Conservation (phyloP, 495 filamentous ascomycete species). For the Tirmania nivea region DNA sequence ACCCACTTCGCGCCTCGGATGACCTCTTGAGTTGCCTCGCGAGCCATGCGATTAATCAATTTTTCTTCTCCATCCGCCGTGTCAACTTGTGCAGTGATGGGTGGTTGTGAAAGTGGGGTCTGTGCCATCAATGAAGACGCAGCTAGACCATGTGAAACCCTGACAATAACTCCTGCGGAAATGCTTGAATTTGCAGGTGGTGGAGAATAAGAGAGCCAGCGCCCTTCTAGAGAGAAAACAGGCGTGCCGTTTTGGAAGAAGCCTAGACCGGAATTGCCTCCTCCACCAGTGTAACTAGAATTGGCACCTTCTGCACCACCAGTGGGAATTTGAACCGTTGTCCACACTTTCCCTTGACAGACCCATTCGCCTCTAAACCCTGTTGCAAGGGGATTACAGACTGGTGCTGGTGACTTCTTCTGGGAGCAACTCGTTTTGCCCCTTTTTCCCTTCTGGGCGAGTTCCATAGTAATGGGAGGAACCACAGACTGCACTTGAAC, state of each 20-base stretch:
- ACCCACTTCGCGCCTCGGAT: slow-evolving; percentile 74
- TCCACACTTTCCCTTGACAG: neutral
- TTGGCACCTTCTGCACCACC: neutral
- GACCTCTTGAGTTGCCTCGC: slow-evolving; percentile 78
- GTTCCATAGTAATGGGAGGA: neutral
- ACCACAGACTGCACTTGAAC: neutral
- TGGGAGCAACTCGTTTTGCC: neutral
- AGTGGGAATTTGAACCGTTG: neutral
- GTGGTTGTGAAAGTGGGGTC: slow-evolving; percentile 51
- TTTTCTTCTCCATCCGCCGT: slow-evolving; percentile 45
- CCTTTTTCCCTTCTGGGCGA: neutral
- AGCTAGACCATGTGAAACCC: slow-evolving; percentile 24
- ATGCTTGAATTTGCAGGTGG: slow-evolving; percentile 45
- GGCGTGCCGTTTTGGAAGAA: slow-evolving; percentile 23
- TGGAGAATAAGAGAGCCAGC: slow-evolving; percentile 73
- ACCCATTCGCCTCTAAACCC: neutral
- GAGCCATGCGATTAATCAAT: slow-evolving; percentile 61
- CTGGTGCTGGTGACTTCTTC: neutral
- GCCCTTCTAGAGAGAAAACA: slow-evolving; percentile 50
- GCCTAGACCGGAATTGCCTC: neutral
- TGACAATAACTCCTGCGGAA: slow-evolving; percentile 39
- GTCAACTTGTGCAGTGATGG: slow-evolving; percentile 53
- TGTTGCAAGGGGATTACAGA: neutral
- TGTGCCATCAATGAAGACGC: slow-evolving; percentile 47
- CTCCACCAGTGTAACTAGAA: neutral